These are phyloP conservation scores for Tremella fuciformis DNA, from an alignment of 768 basidiomycete genomes.

Conservation along the genomic window DNA sequence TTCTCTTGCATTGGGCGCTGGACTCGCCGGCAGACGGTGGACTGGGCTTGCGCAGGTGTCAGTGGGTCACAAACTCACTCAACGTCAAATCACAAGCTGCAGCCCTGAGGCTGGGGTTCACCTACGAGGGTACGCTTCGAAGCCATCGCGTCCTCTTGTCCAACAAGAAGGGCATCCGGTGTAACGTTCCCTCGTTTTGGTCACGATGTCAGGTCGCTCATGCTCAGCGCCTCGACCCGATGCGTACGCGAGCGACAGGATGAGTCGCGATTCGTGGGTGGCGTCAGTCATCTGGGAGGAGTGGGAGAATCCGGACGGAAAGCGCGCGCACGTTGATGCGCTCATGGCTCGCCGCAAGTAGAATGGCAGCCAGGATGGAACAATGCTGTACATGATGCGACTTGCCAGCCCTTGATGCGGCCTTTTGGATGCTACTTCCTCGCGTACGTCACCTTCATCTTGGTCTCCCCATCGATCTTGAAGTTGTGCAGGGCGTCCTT, in stretches of 20 bases:
- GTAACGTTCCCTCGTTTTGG: conserved; percentile 18
- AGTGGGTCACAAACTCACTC: conserved; percentile 42
- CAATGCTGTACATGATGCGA: too few species aligned
- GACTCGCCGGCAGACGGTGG: conserved; percentile 30
- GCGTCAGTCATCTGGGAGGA: conserved; percentile 44
- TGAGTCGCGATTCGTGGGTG: conserved; percentile 33
- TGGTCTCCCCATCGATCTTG: conserved; percentile 94
- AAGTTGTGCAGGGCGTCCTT: conserved; percentile 97
- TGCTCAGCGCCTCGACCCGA: conserved; percentile 1
- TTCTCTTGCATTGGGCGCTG: conserved; percentile 38
- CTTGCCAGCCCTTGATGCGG: too few species aligned
- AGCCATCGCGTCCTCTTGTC: conserved; percentile 23
- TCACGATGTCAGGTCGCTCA: not conserved
- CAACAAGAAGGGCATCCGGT: conserved; percentile 29
- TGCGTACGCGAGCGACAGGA: not conserved
- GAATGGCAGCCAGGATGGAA: not conserved
- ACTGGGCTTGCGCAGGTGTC: conserved; percentile 38
- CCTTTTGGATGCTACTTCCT: conserved; percentile 28
- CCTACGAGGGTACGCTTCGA: conserved; percentile 34
- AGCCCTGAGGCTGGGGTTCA: conserved; percentile 39
- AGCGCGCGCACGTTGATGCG: conserved; percentile 36
- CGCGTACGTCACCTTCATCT: conserved; percentile 76
- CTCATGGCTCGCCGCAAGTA: conserved; percentile 28
- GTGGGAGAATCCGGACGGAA: conserved; percentile 37
- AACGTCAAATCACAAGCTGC: conserved; percentile 33